A percentile compares a stretch with the other conserved stretches of the same genome.
phyloP scores from a whole-genome alignment of 768 basidiomycete genomes.

The Psilocybe cyanescens region DNA sequence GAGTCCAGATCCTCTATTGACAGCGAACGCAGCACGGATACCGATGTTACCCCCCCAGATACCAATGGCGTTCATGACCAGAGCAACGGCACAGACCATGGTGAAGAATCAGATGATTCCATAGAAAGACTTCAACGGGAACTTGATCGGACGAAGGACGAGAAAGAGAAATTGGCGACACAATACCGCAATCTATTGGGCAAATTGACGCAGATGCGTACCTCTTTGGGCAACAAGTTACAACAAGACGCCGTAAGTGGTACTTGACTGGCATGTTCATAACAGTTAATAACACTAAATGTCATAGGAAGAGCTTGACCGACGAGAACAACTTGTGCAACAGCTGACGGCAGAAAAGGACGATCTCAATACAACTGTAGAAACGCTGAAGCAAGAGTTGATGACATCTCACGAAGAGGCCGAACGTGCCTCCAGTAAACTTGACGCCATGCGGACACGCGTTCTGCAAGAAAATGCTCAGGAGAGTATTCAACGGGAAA shows the following conservation, averaged over 20 bases:
- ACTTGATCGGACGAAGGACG: conserved; percentile 74
- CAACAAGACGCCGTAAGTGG: conserved; percentile 89
- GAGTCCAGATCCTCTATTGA: conserved; percentile 47
- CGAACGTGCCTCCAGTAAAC: conserved; percentile 68
- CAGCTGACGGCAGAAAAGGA: conserved; percentile 80
- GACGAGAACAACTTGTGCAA: conserved; percentile 83
- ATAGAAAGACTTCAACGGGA: conserved; percentile 70
- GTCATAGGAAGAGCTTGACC: conserved; percentile 94
- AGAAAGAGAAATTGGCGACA: conserved; percentile 84
- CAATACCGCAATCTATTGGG: conserved; percentile 88
- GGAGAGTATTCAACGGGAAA: conserved; percentile 72
- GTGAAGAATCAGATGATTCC: conserved; percentile 50
- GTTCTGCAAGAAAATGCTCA: conserved; percentile 71
- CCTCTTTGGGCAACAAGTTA: conserved; percentile 90
- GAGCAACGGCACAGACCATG: conserved; percentile 32
- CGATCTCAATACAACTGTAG: conserved; percentile 69
- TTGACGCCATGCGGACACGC: conserved; percentile 67
- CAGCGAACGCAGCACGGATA: conserved; percentile 43
- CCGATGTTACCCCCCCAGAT: conserved; percentile 28
- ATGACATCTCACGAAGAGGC: conserved; percentile 76
- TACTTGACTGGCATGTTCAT: background rate
- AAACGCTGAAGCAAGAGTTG: conserved; percentile 83
- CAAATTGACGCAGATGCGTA: conserved; percentile 92
- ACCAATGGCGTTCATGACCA: conserved; percentile 42
- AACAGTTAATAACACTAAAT: conserved; percentile 1